A percentile compares a stretch with the other conserved stretches of the same genome.
Conservation (phyloP, 495 filamentous ascomycete species). For the Podospora sp. region DNA sequence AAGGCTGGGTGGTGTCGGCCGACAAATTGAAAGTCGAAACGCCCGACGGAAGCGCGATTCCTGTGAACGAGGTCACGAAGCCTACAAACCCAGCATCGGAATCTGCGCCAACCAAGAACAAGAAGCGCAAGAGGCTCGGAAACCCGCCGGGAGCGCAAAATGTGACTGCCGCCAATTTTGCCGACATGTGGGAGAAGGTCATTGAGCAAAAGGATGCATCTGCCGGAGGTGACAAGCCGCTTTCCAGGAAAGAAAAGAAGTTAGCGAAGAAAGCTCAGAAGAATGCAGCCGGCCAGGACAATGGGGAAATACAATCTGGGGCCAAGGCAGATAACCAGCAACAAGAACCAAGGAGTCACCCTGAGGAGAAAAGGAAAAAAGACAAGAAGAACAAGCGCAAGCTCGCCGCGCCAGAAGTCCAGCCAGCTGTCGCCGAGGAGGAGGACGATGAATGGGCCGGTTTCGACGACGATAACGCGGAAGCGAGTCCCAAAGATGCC, state of each 20-base stretch:
- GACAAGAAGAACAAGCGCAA: slow-evolving; percentile 27
- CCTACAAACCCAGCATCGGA: neutral
- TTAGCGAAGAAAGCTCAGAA: slow-evolving; percentile 15
- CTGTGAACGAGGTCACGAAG: slow-evolving; percentile 36
- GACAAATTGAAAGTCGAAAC: slow-evolving; percentile 69
- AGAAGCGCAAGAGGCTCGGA: slow-evolving; percentile 63
- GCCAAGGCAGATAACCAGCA: slow-evolving; percentile 10
- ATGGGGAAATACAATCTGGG: neutral
- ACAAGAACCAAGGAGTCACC: slow-evolving; percentile 19
- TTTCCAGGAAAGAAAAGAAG: slow-evolving; percentile 38
- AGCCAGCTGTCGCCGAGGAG: neutral
- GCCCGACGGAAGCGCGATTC: slow-evolving; percentile 16
- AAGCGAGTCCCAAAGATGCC: neutral
- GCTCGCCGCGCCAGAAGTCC: neutral
- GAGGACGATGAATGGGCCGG: slow-evolving; percentile 20
- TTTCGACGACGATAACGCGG: slow-evolving; percentile 9
- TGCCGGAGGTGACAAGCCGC: slow-evolving; percentile 9
- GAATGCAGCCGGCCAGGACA: neutral
- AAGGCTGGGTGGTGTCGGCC: slow-evolving; percentile 81
- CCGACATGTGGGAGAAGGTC: slow-evolving; percentile 73
- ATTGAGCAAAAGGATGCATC: slow-evolving; percentile 64
- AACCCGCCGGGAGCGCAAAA: slow-evolving; percentile 38
- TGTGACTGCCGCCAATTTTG: slow-evolving; percentile 72
- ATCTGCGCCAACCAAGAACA: slow-evolving; percentile 33
- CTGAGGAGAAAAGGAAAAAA: slow-evolving; percentile 26